Base-by-base conservation (phyloP, 352 stramenopile genomes). In the Phytophthora pisi region DNA sequence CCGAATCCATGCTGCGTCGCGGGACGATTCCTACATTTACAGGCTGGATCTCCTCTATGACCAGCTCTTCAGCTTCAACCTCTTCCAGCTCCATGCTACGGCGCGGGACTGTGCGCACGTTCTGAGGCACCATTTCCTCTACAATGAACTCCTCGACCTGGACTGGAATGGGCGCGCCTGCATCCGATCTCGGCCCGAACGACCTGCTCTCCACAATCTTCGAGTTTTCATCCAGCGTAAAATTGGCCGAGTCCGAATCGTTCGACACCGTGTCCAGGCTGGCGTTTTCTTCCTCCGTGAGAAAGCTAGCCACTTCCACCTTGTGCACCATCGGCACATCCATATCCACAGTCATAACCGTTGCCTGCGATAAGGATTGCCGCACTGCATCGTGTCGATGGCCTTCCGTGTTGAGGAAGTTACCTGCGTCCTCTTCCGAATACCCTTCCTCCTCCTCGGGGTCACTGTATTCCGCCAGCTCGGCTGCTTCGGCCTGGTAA, bases 231-330 rank as follows among this genome's bases (percentile, higher is more conserved):
- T 81, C 74, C 63, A 81, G 61, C 6, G 74, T 81, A 46, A 81
- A 81, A 43, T 61, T 77, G 6, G 70, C 54, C 5, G 70, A 81
- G 57, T 81, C 70, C 15, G 74, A 78, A 42, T 75, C 66, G 36
- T 70, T 73, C 43, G 74, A 78, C 18, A 77, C 55, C 8, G 63
- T 66, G 49, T 69, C 70, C 30, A 69, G 31, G 47, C 57, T 75
- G 1, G 66, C 70, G 58, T 81, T 81, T 49, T 81, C 73, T 62
- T 85, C 77, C 7, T 72, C 70, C 18, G 72, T 79, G 9, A 88
- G 63, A 51, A 88, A 88, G 31, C 72, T 84, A 30, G 78, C 79
- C 34, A 88, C 70, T 51, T 82, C 79, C 50, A 82, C 68, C 60
- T 85, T 82, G 55, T 54, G 51, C 34, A 76, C 68, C n/a, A 43